Evolutionary conservation across 345 rosid genomes (phyloP), one percentile per base, ranked within the genome.

Genomic region (Corchorus olitorius): DNA sequence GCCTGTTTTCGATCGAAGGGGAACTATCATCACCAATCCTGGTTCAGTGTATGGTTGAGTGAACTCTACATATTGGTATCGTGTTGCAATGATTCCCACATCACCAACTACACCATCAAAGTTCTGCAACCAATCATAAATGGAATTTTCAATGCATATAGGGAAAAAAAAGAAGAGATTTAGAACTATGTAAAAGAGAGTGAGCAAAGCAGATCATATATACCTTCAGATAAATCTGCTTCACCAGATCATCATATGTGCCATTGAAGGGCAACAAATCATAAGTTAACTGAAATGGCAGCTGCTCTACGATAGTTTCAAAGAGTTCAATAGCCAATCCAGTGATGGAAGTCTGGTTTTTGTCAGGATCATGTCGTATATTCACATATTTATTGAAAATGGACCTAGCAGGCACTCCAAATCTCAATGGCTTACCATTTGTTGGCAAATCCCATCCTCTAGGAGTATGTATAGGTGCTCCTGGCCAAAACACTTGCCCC

Each of bases 401-500:
- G 60, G 27, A n/a, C 16, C 16, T 9, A 1, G 37, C 8, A 11
- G 84, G 84, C 22, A 84, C 78, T 5, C 82, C 82, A 20, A 84
- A 55, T 59, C 27, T 64, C 7, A 84, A 33, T 39, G 71, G 77
- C 1, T 66, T 72, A 4, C 22, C 35, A 22, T 8, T 59, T 46
- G 74, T 64, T 39, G 75, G 54, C 1, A 46, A 4, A 52, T 68
- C 17, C 82, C 83, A 78, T 27, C 86, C 83, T 75, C 39, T 75
- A 5, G 86, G 86, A 4, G 61, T 52, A 3, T 8, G 9, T 43
- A 2, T 4, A 46, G 78, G 68, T 8, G 33, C 54, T 22, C 86
- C 82, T 13, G 87, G 87, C 84, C 83, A 79, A 58, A 70, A 13
- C 12, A 84, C 72, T 1, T 50, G 77, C 15, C 79, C 77, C 35